Evolutionary conservation across 2,329 filamentous ascomycete species (phyloP).

Genomic region (Metarhizium humberi): DNA sequence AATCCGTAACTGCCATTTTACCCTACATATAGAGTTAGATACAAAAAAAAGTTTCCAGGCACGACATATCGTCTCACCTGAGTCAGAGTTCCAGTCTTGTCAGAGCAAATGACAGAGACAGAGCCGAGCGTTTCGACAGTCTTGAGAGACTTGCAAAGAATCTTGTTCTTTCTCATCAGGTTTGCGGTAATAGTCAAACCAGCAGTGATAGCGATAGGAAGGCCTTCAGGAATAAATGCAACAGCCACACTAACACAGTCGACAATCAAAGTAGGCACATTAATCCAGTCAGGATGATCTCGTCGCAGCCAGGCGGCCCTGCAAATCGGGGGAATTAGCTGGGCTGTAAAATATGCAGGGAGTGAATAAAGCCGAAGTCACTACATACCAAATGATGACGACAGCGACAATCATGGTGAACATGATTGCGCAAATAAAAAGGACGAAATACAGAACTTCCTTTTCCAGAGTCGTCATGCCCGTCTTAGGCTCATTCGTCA

Average conservation of each 20-base stretch:
- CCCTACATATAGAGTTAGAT: constrained; percentile 35
- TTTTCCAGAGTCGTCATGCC: constrained; percentile 61
- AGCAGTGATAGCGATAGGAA: constrained; percentile 60
- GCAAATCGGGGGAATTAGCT: not conserved
- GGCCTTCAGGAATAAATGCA: constrained; percentile 67
- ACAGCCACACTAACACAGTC: constrained; percentile 63
- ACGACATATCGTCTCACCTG: constrained; percentile 24
- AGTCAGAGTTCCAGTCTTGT: constrained; percentile 67
- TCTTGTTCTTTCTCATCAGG: constrained; percentile 66
- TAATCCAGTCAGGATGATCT: constrained; percentile 60
- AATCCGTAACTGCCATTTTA: constrained; percentile 65
- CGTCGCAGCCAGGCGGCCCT: constrained; percentile 63
- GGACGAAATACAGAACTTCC: constrained; percentile 65
- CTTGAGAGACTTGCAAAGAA: constrained; percentile 71
- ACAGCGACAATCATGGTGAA: constrained; percentile 54
- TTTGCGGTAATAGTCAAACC: constrained; percentile 69
- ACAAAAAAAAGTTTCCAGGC: not conserved
- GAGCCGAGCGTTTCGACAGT: constrained; percentile 68
- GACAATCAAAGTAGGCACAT: constrained; percentile 62
- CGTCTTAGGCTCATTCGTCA: constrained; percentile 60
- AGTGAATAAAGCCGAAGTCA: not conserved
- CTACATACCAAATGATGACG: constrained; percentile 51
- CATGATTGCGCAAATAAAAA: constrained; percentile 61
- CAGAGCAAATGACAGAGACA: constrained; percentile 65
- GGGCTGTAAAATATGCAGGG: not conserved